Evolutionary conservation across 1,139 yeast genomes (phyloP).

Genomic region (Hyphopichia khmerensis): DNA sequence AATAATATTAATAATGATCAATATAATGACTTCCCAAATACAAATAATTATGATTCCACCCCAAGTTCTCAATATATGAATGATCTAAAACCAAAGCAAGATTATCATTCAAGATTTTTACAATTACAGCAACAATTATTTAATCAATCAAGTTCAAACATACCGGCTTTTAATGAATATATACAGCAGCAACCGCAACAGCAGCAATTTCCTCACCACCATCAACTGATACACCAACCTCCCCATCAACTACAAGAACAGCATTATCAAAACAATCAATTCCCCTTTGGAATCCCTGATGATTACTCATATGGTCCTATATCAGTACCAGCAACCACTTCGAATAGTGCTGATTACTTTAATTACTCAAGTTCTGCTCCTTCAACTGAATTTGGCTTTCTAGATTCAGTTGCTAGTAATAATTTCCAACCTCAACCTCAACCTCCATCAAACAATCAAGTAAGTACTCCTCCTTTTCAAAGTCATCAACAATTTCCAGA

Average conservation of each 20-base stretch:
- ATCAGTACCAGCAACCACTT: conserved; percentile 4
- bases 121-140: background rate
- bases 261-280: background rate
- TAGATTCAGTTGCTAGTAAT: background rate
- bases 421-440: background rate
- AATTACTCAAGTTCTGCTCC: conserved; percentile 4
- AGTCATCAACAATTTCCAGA: too few relatives aligned
- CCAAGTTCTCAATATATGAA: background rate
- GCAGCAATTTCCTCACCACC: background rate
- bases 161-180: background rate
- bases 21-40: background rate
- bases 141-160: background rate
- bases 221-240: background rate
- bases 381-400: background rate
- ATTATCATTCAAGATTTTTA: background rate
- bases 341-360: conserved; percentile 3
- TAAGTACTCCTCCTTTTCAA: background rate
- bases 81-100: background rate
- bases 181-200: background rate
- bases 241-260: background rate
- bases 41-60: background rate
- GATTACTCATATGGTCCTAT: conserved; percentile 3
- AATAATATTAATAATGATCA: background rate
- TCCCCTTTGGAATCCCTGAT: background rate
- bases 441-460: background rate